Evolutionary conservation across 305 asterid species (phyloP).

Genomic region (Fraxinus floribunda): DNA sequence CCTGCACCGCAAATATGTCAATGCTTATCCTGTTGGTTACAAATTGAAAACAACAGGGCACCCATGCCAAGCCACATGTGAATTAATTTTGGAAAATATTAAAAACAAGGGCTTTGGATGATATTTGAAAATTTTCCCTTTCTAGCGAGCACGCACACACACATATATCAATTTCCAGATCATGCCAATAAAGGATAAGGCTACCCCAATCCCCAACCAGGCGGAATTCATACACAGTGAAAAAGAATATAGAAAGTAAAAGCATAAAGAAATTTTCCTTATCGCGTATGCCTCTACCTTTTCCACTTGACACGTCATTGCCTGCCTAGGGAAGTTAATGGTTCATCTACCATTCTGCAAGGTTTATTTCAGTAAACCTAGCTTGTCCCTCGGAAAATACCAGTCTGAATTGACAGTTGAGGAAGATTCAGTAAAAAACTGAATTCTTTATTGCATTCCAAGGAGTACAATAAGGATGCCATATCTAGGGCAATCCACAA

Average conservation of each 20-base stretch:
- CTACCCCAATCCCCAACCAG: neutral
- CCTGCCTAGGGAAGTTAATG: neutral
- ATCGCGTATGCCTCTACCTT: neutral
- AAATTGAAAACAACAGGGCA: conserved; percentile 8
- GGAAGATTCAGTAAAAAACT: neutral
- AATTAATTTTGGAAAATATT: neutral
- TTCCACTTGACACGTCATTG: neutral
- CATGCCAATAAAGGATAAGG: neutral
- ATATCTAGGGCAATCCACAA: neutral
- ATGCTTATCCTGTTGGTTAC: conserved; percentile 15
- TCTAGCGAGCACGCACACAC: neutral
- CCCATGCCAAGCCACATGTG: neutral
- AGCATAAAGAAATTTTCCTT: neutral
- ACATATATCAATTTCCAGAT: neutral
- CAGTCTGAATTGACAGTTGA: neutral
- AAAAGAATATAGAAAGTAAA: neutral
- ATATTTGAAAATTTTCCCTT: neutral
- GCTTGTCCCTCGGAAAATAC: neutral
- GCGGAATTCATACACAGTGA: neutral
- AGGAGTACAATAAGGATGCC: neutral
- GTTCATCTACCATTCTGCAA: neutral
- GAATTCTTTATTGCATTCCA: neutral
- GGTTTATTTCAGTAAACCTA: neutral
- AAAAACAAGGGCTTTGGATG: neutral
- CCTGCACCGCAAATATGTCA: conserved; percentile 43